phyloP scores from a whole-genome alignment of 768 basidiomycete species.

The Suillus decipiens region DNA sequence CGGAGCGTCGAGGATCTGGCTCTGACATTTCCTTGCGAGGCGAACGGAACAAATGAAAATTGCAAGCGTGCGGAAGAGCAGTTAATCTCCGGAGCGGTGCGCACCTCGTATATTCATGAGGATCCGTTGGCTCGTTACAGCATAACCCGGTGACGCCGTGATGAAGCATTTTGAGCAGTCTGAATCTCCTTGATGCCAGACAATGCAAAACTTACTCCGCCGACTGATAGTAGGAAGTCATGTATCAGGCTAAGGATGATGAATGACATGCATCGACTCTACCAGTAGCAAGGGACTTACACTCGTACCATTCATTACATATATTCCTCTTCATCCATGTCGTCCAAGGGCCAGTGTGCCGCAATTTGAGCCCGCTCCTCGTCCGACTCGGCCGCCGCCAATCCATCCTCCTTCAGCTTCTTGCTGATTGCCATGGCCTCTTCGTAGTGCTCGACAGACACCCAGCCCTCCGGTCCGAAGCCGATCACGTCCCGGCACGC shows the following conservation, averaged over 20 bases:
- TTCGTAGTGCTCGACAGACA: slow-evolving; percentile 44
- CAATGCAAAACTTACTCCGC: slow-evolving; percentile 44
- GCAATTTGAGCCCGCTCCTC: slow-evolving; percentile 40
- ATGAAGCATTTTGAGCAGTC: not conserved
- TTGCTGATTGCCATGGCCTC: slow-evolving; percentile 35
- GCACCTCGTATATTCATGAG: slow-evolving; percentile 2
- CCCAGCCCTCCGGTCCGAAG: slow-evolving; percentile 44
- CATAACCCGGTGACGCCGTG: slow-evolving; percentile 36
- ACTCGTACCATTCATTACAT: slow-evolving; percentile 24
- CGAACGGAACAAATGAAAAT: not conserved
- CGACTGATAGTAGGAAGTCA: slow-evolving; percentile 45
- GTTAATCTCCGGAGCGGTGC: not conserved
- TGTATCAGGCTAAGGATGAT: slow-evolving; percentile 56
- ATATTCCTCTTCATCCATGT: slow-evolving; percentile 50
- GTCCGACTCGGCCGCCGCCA: slow-evolving; percentile 32
- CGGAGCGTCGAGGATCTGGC: not conserved
- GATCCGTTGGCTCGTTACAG: slow-evolving; percentile 8
- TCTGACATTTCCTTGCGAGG: not conserved
- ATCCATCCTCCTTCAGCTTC: slow-evolving; percentile 36
- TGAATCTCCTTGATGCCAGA: slow-evolving; percentile 9
- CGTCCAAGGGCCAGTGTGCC: slow-evolving; percentile 48
- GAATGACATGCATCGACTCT: slow-evolving; percentile 10
- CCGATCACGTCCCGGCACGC: slow-evolving; percentile 29
- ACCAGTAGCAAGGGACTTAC: slow-evolving; percentile 17
- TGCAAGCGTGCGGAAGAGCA: not conserved